Evolutionary conservation across 805 yeast genomes (phyloP), one percentile per base, ranked within the genome.

Genomic region (Kodamaea nitidulidarum): DNA sequence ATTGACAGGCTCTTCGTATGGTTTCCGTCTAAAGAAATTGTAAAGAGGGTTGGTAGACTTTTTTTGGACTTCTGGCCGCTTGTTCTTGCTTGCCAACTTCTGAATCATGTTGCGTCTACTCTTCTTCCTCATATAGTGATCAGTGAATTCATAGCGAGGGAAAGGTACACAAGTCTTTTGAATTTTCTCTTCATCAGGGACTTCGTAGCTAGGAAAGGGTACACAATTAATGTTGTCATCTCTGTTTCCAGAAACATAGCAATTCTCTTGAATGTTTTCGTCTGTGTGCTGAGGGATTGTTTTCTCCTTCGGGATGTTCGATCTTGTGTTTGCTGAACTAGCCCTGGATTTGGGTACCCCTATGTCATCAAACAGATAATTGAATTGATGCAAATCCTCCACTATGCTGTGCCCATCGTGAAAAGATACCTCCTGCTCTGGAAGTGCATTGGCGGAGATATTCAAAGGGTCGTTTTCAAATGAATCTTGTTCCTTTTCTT

Each of bases 361-460:
- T 7, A 11, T 11, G 10, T 25, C n/a, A 25, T 25, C 28, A 4
- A 11, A 25, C n/a, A n/a, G 28, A n/a, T 25, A 27, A 10, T 27
- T 14, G 31, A 27, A 27, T n/a, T 12, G 12, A 12, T 27, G 6
- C 8, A 7, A 9, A 12, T 14, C 7, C 16, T 27, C 16, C 5
- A 12, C 10, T 5, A 12, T 12, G 15, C 31, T 14, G 4, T 27
- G 16, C 9, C 12, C 31, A 10, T 12, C 16, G 31, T 27, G 10
- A 27, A 30, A 30, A 16, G 32, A 30, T 5, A 16, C 21, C 21
- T 30, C 32, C 12, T 30, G 32, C 21, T 30, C 32, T 8, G 32
- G 32, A 9, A 30, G 15, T 7, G 32, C 32, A 16, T 30, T 27
- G 4, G 12, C 12, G 16, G 10, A 10, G 15, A 27, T 4, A 6